Percentiles rank a stretch among this genome's conserved stretches.
Conservation (phyloP, 2,329 filamentous ascomycete genomes). For the Aspergillus cejpii region DNA sequence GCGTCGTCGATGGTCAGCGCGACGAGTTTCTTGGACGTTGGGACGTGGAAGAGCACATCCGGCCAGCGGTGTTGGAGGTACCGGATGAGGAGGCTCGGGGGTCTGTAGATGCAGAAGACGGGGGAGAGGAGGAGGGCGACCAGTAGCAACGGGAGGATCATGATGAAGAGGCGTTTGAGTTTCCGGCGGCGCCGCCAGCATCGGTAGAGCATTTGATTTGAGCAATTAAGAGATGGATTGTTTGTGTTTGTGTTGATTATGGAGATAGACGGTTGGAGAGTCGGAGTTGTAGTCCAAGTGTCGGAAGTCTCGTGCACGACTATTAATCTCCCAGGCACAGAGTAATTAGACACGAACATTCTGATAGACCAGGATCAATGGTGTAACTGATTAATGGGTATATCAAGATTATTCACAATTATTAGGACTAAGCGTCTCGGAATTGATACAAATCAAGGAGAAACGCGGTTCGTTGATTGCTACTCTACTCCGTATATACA, state of each 20-base stretch:
- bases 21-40: conserved; percentile 56
- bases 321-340: too few species aligned
- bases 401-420: too few species aligned
- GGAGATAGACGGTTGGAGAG: neutral
- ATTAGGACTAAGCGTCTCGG: too few species aligned
- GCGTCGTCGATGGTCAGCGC: conserved; percentile 85
- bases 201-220: conserved; percentile 9
- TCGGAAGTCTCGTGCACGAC: neutral
- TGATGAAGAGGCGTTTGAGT: conserved; percentile 26
- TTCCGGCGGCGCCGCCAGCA: conserved; percentile 13
- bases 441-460: too few species aligned
- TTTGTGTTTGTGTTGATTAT: neutral
- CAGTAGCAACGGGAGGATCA: conserved; percentile 34
- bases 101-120: conserved; percentile 72
- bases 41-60: conserved; percentile 69
- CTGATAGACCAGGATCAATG: too few species aligned
- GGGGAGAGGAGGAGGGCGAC: conserved; percentile 25
- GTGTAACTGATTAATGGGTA: too few species aligned
- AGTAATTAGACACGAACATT: too few species aligned
- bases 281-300: neutral
- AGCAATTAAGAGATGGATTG: too few species aligned
- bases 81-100: conserved; percentile 62
- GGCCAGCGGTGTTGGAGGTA: conserved; percentile 67
- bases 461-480: too few species aligned
- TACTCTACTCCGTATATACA: neutral